Evolutionary conservation across 352 stramenopile species (phyloP).

Genomic region (Phytopythium vexans): DNA sequence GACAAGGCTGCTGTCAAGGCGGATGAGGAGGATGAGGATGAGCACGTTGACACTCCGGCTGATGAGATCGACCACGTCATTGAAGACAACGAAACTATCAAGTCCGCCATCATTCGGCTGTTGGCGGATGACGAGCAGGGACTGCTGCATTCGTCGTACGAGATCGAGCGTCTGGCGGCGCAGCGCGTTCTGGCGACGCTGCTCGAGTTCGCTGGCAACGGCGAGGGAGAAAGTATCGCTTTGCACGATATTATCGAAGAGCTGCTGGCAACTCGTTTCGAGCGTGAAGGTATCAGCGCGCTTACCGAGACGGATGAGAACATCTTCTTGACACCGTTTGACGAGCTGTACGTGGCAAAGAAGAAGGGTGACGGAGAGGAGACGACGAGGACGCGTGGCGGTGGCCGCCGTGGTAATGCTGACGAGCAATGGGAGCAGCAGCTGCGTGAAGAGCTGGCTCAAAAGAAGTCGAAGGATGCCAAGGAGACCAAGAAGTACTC

Average conservation of each 20-base stretch:
- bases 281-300: conserved; percentile 40
- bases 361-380: conserved; percentile 31
- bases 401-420: conserved; percentile 57
- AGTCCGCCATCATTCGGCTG: conserved; percentile 44
- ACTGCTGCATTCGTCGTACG: conserved; percentile 50
- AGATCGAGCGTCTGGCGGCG: conserved; percentile 50
- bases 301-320: conserved; percentile 57
- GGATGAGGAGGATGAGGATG: conserved; percentile 30
- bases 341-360: conserved; percentile 75
- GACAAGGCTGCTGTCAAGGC: conserved; percentile 6
- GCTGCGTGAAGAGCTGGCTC: conserved; percentile 73
- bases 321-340: conserved; percentile 60
- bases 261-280: conserved; percentile 47
- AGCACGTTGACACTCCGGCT: conserved; percentile 46
- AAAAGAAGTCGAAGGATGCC: conserved; percentile 40
- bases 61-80: conserved; percentile 82
- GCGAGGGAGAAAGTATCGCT: conserved; percentile 68
- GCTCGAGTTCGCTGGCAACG: conserved; percentile 79
- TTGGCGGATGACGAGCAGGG: conserved; percentile 37
- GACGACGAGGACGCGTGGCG: conserved; percentile 17
- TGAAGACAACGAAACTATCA: conserved; percentile 59
- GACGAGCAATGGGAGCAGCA: conserved; percentile 87
- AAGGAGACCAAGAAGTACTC: conserved; percentile 46
- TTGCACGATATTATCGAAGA: conserved; percentile 71
- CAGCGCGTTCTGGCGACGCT: conserved; percentile 71